A percentile compares a stretch with the other conserved stretches of the same genome.
These are phyloP conservation scores for Cocos nucifera DNA, from an alignment of 176 grass and related monocot species.

Conservation along the genomic window DNA sequence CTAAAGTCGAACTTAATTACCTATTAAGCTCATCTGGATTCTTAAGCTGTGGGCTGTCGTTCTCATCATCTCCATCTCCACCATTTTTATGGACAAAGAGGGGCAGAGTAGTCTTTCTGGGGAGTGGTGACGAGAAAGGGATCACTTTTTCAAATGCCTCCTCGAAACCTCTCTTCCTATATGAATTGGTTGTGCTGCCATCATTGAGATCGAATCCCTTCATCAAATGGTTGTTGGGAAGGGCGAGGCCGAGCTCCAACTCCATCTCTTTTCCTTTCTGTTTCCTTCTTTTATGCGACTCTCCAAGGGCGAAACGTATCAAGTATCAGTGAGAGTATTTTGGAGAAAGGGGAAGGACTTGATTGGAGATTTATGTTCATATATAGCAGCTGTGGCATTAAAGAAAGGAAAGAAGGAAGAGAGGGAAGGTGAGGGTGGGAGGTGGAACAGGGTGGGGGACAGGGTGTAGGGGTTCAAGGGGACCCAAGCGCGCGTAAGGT, in stretches of 20 bases:
- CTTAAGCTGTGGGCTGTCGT: background rate
- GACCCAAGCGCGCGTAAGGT: slow-evolving; percentile 23
- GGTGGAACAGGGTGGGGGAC: background rate
- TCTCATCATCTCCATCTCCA: background rate
- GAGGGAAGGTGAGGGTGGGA: background rate
- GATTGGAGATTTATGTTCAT: background rate
- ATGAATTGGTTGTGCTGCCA: background rate
- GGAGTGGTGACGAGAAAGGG: too few relatives aligned
- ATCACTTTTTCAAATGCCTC: slow-evolving; percentile 19
- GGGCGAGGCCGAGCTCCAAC: slow-evolving; percentile 57
- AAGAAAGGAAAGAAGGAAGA: background rate
- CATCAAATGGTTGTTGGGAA: slow-evolving; percentile 13
- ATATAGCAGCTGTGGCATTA: slow-evolving; percentile 13
- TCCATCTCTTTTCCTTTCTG: slow-evolving; percentile 30
- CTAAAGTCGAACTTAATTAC: slow-evolving; percentile 10
- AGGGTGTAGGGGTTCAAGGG: slow-evolving; percentile 33
- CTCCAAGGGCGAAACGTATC: too few relatives aligned
- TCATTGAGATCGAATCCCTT: background rate
- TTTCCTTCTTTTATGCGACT: too few relatives aligned
- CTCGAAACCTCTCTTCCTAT: slow-evolving; percentile 31
- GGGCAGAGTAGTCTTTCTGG: slow-evolving; percentile 6
- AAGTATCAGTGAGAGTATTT: background rate
- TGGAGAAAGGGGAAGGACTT: slow-evolving; percentile 4
- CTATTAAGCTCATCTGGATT: slow-evolving; percentile 6
- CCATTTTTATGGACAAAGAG: slow-evolving; percentile 25